A percentile compares a stretch with the other conserved stretches of the same genome.
Conservation (phyloP, 2,329 filamentous ascomycete species). For the Geosmithia morbida region DNA sequence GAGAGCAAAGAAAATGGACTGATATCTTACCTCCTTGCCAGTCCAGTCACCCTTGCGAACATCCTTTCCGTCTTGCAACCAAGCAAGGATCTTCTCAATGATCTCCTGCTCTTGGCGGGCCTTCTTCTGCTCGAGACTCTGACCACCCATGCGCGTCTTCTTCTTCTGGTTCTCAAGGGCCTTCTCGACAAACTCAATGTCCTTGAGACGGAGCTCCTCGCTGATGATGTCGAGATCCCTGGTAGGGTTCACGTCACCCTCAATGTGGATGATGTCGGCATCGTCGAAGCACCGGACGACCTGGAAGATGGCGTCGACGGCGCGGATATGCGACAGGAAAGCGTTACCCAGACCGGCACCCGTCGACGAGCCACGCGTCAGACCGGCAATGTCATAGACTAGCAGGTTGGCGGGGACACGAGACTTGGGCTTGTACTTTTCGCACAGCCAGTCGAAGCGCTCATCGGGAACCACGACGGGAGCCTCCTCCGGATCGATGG, state of each 20-base stretch:
- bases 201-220: conserved; percentile 92
- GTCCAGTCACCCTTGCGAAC: conserved; percentile 81
- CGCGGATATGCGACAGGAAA: conserved; percentile 97
- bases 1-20: conserved; percentile 9
- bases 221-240: conserved; percentile 94
- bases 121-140: conserved; percentile 97
- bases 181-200: conserved; percentile 98
- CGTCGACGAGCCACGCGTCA: conserved; percentile 90
- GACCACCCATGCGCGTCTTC: conserved; percentile 86
- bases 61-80: conserved; percentile 80
- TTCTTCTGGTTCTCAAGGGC: conserved; percentile 83
- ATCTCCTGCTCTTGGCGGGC: conserved; percentile 86
- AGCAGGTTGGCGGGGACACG: conserved; percentile 94
- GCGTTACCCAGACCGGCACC: conserved; percentile 95
- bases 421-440: conserved; percentile 97
- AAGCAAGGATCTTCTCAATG: conserved; percentile 76
- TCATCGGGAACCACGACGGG: conserved; percentile 94
- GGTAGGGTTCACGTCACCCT: conserved; percentile 92
- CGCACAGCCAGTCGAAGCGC: conserved; percentile 86
- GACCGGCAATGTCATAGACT: conserved; percentile 95
- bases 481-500: conserved; percentile 96
- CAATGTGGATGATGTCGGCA: conserved; percentile 98
- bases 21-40: conserved; percentile 80
- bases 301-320: conserved; percentile 95
- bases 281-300: conserved; percentile 96